phyloP scores from a whole-genome alignment of 192 early-diverging fungal species.

The Backusella liffmaniae region DNA sequence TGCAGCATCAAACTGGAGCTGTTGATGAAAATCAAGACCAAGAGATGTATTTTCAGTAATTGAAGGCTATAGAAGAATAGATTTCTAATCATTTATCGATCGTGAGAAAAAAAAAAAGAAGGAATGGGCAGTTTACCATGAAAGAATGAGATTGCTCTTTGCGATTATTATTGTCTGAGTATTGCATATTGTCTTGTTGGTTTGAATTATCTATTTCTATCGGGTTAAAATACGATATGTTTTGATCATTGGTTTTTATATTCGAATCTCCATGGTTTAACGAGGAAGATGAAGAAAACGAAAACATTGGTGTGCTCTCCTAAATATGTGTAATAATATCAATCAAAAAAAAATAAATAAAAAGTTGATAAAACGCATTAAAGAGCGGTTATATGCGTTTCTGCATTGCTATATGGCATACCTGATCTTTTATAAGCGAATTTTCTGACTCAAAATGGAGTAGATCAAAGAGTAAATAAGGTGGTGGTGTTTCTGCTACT shows the following conservation, averaged over 20 bases:
- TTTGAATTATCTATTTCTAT: constrained; percentile 2
- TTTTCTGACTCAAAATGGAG: background rate
- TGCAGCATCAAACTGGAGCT: background rate
- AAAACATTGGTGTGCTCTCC: background rate
- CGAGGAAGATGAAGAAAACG: background rate
- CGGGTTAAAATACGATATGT: background rate
- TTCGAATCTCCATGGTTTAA: background rate
- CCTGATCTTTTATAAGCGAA: background rate
- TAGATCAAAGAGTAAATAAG: constrained; percentile 6
- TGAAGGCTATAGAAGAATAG: constrained; percentile 3
- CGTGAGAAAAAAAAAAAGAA: constrained; percentile 14
- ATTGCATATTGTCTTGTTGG: background rate
- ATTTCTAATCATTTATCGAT: constrained; percentile 14
- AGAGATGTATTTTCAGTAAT: background rate
- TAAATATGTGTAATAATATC: background rate
- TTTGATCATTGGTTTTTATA: background rate
- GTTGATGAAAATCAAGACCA: background rate
- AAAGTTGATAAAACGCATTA: background rate
- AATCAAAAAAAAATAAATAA: background rate
- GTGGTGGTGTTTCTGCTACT: background rate
- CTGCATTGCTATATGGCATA: background rate
- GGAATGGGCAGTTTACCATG: background rate
- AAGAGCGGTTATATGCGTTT: background rate
- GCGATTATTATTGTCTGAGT: background rate
- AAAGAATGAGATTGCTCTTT: background rate